phyloP scores from a whole-genome alignment of 768 basidiomycete genomes.

The Cyclocybe cylindracea region DNA sequence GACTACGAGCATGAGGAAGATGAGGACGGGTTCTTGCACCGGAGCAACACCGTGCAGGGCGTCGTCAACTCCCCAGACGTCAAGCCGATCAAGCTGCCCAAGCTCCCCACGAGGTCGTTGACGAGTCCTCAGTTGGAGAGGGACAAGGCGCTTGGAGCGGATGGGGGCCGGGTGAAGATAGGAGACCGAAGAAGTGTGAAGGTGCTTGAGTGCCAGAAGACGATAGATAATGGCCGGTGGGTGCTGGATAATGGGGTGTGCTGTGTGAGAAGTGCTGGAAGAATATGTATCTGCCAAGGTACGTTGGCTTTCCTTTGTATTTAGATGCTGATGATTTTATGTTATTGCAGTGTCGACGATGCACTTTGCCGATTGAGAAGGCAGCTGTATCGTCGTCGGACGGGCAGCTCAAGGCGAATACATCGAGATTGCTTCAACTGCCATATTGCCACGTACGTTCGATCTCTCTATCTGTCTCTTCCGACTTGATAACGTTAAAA shows the following conservation, averaged over 20 bases:
- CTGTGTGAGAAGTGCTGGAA: constrained; percentile 95
- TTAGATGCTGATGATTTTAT: constrained; percentile 2
- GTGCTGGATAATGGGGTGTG: constrained; percentile 74
- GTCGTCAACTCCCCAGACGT: constrained; percentile 22
- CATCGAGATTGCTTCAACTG: constrained; percentile 91
- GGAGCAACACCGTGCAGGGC: constrained; percentile 47
- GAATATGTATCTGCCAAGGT: constrained; percentile 91
- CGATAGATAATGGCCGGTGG: constrained; percentile 82
- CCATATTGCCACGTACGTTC: constrained; percentile 73
- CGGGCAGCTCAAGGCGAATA: constrained; percentile 96
- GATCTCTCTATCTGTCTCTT: constrained; percentile 6
- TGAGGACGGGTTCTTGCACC: constrained; percentile 3
- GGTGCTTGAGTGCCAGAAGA: constrained; percentile 67
- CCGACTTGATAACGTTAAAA: background rate
- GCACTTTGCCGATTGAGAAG: constrained; percentile 84
- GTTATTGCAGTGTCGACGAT: constrained; percentile 76
- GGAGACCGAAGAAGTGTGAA: constrained; percentile 35
- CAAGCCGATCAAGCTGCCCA: constrained; percentile 45
- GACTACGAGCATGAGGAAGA: constrained; percentile 3
- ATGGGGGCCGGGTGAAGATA: constrained; percentile 21
- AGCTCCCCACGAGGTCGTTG: constrained; percentile 56
- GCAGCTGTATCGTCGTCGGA: constrained; percentile 90
- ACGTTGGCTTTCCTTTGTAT: constrained; percentile 21
- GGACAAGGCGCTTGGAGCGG: background rate
- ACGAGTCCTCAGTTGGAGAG: constrained; percentile 31